phyloP scores from a whole-genome alignment of 768 basidiomycete species.

The Suillus americanus region DNA sequence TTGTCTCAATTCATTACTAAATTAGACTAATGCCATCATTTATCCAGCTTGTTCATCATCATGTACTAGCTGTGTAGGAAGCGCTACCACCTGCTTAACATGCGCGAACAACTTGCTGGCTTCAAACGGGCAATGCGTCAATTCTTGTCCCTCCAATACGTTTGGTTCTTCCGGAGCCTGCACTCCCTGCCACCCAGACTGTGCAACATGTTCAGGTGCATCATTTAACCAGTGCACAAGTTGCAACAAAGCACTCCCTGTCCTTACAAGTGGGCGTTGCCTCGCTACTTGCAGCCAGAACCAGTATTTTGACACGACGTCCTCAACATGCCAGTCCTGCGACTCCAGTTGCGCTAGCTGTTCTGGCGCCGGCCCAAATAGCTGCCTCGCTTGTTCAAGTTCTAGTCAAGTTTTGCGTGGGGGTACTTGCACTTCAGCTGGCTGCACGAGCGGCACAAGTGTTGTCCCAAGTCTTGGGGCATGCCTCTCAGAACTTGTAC shows the following conservation, averaged over 20 bases:
- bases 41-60: conserved; percentile 64
- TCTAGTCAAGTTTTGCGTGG: conserved; percentile 57
- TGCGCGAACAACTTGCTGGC: conserved; percentile 69
- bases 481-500: conserved; percentile 78
- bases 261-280: conserved; percentile 74
- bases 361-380: conserved; percentile 61
- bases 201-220: conserved; percentile 76
- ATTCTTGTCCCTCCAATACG: conserved; percentile 70
- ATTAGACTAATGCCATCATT: conserved; percentile 11
- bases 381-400: conserved; percentile 74
- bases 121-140: conserved; percentile 70
- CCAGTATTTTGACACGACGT: conserved; percentile 70
- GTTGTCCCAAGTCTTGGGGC: conserved; percentile 72
- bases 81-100: conserved; percentile 69
- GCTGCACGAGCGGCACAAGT: conserved; percentile 53
- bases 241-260: conserved; percentile 67
- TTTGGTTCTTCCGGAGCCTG: conserved; percentile 69
- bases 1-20: background rate
- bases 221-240: conserved; percentile 78
- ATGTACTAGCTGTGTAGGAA: conserved; percentile 70
- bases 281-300: conserved; percentile 71
- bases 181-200: conserved; percentile 81
- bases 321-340: conserved; percentile 66
- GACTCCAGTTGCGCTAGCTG: conserved; percentile 81
- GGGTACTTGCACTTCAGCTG: conserved; percentile 64